Conservation (phyloP, 2,329 filamentous ascomycete species). For the Fusarium xylarioides region DNA sequence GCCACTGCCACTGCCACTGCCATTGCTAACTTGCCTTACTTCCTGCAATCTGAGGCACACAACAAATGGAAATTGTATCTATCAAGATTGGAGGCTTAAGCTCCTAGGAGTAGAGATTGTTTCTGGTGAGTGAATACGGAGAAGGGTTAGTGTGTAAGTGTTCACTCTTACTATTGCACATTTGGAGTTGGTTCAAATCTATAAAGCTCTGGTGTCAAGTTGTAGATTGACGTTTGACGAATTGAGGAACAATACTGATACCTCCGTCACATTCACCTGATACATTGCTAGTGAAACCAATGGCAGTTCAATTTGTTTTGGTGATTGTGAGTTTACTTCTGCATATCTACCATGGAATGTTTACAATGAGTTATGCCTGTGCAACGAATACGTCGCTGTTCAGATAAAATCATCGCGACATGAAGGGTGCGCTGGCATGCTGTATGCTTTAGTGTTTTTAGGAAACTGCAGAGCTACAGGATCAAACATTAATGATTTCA, state of each 20-base stretch:
- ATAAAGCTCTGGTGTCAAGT: background rate
- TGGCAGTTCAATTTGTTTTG: background rate
- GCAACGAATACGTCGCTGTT: background rate
- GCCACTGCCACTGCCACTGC: constrained; percentile 19
- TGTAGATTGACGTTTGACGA: background rate
- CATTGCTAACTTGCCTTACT: background rate
- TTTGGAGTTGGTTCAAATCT: background rate
- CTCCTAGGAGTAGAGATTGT: no score
- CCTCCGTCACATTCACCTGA: background rate
- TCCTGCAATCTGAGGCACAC: background rate
- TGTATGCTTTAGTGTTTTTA: background rate
- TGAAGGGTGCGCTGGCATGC: background rate
- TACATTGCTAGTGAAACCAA: background rate
- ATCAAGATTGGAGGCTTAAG: background rate
- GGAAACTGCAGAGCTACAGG: background rate
- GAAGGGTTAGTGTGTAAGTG: background rate
- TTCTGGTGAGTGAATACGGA: background rate
- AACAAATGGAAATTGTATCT: background rate
- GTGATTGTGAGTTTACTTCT: background rate
- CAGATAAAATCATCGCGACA: background rate
- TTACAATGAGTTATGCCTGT: background rate
- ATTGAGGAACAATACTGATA: background rate
- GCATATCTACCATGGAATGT: background rate
- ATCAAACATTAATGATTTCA: background rate
- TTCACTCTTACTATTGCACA: background rate